phyloP scores from a whole-genome alignment of 352 stramenopile genomes.

The Pythium guiyangense region DNA sequence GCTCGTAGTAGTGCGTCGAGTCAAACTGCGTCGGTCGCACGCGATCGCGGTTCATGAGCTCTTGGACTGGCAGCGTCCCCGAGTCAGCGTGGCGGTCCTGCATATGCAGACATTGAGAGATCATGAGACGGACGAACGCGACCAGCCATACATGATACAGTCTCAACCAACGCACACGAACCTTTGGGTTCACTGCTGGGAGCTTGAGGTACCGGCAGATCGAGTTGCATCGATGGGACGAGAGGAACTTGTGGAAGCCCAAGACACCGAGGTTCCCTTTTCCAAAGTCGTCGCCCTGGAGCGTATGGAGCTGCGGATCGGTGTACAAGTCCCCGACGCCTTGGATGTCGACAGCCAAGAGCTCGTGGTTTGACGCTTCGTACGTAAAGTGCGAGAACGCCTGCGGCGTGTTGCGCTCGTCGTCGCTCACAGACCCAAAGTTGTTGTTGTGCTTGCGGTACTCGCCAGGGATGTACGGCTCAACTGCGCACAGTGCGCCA shows the following conservation, averaged over 20 bases:
- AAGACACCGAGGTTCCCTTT: slow-evolving; percentile 83
- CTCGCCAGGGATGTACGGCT: slow-evolving; percentile 77
- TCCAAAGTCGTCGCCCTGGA: slow-evolving; percentile 83
- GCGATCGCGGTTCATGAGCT: slow-evolving; percentile 75
- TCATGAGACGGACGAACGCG: neutral
- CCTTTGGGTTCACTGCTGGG: slow-evolving; percentile 74
- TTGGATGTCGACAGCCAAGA: slow-evolving; percentile 94
- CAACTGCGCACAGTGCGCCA: slow-evolving; percentile 68
- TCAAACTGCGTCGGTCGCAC: slow-evolving; percentile 73
- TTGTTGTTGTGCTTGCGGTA: slow-evolving; percentile 91
- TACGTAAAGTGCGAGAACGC: slow-evolving; percentile 95
- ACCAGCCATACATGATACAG: neutral
- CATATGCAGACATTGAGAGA: neutral
- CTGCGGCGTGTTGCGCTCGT: slow-evolving; percentile 82
- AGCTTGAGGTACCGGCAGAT: slow-evolving; percentile 87
- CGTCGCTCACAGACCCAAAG: slow-evolving; percentile 80
- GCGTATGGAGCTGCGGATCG: slow-evolving; percentile 91
- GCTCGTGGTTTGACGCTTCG: slow-evolving; percentile 87
- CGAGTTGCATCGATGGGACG: slow-evolving; percentile 85
- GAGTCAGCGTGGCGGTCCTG: slow-evolving; percentile 62
- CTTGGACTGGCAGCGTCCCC: slow-evolving; percentile 69
- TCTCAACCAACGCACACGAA: neutral
- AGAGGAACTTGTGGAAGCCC: slow-evolving; percentile 86
- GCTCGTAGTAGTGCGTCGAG: slow-evolving; percentile 85
- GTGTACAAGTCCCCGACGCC: slow-evolving; percentile 95